Evolutionary conservation across 2,329 filamentous ascomycete genomes (phyloP), one percentile per base, ranked within the genome.

Genomic region (Colletotrichum tofieldiae): DNA sequence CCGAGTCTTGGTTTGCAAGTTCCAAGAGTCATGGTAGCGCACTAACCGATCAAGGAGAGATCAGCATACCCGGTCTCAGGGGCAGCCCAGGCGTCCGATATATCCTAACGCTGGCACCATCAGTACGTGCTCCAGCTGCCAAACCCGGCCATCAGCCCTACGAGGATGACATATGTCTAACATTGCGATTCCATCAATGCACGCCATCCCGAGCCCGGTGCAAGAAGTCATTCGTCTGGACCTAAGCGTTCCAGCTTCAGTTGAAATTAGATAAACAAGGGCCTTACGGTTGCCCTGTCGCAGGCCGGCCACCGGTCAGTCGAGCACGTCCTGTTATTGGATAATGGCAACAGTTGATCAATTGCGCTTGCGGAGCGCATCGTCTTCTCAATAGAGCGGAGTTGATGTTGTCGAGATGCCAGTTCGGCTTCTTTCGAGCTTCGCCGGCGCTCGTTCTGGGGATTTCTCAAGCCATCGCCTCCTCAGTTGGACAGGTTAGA

Each of bases 161-260:
- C 29, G 61, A 43, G 29, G 26, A 61, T 58, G 49, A 29, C 62
- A 39, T 65, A 56, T n/a, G n/a, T 56, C 29, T 37, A 43, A 54
- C 43, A 55, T 55, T 65, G 47, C 54, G 55, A 55, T 56, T 37
- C 61, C 55, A 62, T 61, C 52, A 26, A 73, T 73, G 71, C 51
- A 71, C 55, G 70, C 70, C 66, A 71, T 71, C 60, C 51, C 67
- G 8, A 49, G 41, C 20, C 16, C 29, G 26, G 51, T 41, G 49
- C 49, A 56, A 37, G 67, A 32, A 35, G 12, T 32, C 23, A 51
- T 14, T 41, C 65, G 12, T 52, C 45, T 61, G 41, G 41, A 51
- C 51, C 68, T 62, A 54, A 56, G 61, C 49, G 67, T 73, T 60
- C 64, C 71, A 73, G 67, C 55, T 73, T 73, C 71, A 71, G 67